Conservation (phyloP, 352 stramenopile genomes). For the Phytophthora tubulina region DNA sequence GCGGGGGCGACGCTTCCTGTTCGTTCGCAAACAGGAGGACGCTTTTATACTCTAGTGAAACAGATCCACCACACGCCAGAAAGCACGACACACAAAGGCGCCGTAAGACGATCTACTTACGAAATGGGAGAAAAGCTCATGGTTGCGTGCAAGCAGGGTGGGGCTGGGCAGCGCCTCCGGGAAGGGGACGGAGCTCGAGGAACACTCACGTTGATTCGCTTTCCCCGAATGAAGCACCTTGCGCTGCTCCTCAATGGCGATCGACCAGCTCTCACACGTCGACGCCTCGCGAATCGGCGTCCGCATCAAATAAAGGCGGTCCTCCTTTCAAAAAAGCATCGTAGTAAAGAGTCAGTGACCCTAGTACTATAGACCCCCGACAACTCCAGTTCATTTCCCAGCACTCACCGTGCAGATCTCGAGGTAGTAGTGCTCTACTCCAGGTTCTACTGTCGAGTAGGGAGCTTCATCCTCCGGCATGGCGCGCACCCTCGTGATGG, state of each 20-base stretch:
- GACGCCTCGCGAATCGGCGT: conserved; percentile 70
- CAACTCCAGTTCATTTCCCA: not conserved
- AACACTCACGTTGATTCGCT: conserved; percentile 63
- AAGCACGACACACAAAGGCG: conserved; percentile 35
- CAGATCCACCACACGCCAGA: conserved; percentile 32
- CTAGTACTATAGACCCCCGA: not conserved
- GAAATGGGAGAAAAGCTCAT: conserved; percentile 85
- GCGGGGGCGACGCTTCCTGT: conserved; percentile 75
- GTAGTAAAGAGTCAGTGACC: not conserved
- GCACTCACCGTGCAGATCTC: conserved; percentile 75
- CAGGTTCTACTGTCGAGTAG: conserved; percentile 56
- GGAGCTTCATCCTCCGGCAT: conserved; percentile 82
- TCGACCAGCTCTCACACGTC: conserved; percentile 87
- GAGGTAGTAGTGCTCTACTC: conserved; percentile 82
- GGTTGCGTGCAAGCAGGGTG: conserved; percentile 73
- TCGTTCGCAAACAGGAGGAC: conserved; percentile 67
- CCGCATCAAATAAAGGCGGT: conserved; percentile 84
- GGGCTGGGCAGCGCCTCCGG: conserved; percentile 69
- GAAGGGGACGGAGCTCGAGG: conserved; percentile 34
- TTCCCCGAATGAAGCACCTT: conserved; percentile 69
- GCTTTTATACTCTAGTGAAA: conserved; percentile 77
- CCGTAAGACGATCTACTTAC: conserved; percentile 67
- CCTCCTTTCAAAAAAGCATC: conserved; percentile 46
- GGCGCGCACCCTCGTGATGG: conserved; percentile 75
- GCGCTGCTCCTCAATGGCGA: conserved; percentile 85